A percentile compares a stretch with the other conserved stretches of the same genome.
These are phyloP conservation scores for Borealophlyctis nickersoniae DNA, from an alignment of 192 early-diverging fungal species.

Conservation along the genomic window DNA sequence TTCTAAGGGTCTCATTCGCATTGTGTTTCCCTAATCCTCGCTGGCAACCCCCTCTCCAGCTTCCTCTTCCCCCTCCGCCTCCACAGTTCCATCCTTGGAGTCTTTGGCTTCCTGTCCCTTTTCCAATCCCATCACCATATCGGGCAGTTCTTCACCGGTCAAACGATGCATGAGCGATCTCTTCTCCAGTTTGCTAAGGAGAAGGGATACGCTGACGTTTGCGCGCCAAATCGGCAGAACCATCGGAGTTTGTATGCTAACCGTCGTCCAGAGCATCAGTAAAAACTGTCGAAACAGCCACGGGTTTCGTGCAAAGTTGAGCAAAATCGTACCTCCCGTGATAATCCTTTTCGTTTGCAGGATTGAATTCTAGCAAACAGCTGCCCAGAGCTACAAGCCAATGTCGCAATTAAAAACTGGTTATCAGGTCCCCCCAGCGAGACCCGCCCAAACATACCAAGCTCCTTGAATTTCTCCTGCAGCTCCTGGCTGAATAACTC, in stretches of 20 bases:
- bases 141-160: slow-evolving; percentile 28
- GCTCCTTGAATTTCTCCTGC: slow-evolving; percentile 9
- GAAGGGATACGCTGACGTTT: slow-evolving; percentile 39
- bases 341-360: slow-evolving; percentile 22
- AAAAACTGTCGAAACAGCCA: too few relatives aligned
- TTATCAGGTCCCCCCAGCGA: too few relatives aligned
- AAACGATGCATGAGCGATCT: slow-evolving; percentile 38
- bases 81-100: not conserved
- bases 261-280: slow-evolving; percentile 14
- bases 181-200: slow-evolving; percentile 51
- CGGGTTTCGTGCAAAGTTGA: too few relatives aligned
- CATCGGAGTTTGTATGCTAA: slow-evolving; percentile 26
- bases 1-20: too few relatives aligned
- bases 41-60: not conserved
- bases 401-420: too few relatives aligned
- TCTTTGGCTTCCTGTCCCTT: not conserved
- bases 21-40: too few relatives aligned
- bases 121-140: slow-evolving; percentile 5
- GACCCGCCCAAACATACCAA: slow-evolving; percentile 4
- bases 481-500: slow-evolving; percentile 22
- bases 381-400: slow-evolving; percentile 36
- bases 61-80: slow-evolving; percentile 5
- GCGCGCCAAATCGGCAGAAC: slow-evolving; percentile 52
- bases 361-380: slow-evolving; percentile 44
- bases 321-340: slow-evolving; percentile 32